Base-by-base conservation (phyloP, 2,329 filamentous ascomycete species). In the Fusarium tuaranense region DNA sequence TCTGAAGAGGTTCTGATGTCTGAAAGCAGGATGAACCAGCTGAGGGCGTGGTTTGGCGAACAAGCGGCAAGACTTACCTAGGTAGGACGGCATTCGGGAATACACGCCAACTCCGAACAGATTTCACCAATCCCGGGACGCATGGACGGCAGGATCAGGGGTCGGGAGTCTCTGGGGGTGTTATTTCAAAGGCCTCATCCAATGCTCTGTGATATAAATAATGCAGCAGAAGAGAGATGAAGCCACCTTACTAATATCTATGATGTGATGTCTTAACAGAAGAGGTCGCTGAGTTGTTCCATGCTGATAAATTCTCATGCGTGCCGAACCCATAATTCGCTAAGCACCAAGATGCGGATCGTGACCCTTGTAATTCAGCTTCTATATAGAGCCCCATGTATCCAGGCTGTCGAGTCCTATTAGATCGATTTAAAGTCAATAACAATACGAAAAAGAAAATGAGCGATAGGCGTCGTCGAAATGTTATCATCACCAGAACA, bases 401-500 rank as follows among this genome's bases (percentile, higher is more conserved):
- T 13, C 41, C 41, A 22, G 20, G 12, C 7, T 46, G 20, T 14
- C 20, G 4, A 22, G 41, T 8, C 13, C 3, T 20, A 46, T 46
- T 4, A 22, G 12, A 8, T 46, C 13, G 14, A 46, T 2, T 22
- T 46, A 13, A 46, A 46, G 41, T 7, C 41, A 22, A 22, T 14
- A 9, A 46, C 12, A 46, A 16, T 20, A 46, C 3, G 7, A 36
- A 36, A 8, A 57, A 13, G 16, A 70, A n/a, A 9, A 74, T 74
- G 68, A 13, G n/a, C 25, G 27, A 63, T 25, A 36, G 18, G 3
- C 67, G 36, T 36, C 67, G 44, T 27, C 68, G 60, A 16, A 73
- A 71, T 22, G 86, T 84, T n/a, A 79, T 88, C 8, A 82, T 88
- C 27, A 87, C 83, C 3, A 87, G 86, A 10, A 86, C 86, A 14